Evolutionary conservation across 345 rosid genomes (phyloP).

Genomic region (Mallotus nudiflorus): DNA sequence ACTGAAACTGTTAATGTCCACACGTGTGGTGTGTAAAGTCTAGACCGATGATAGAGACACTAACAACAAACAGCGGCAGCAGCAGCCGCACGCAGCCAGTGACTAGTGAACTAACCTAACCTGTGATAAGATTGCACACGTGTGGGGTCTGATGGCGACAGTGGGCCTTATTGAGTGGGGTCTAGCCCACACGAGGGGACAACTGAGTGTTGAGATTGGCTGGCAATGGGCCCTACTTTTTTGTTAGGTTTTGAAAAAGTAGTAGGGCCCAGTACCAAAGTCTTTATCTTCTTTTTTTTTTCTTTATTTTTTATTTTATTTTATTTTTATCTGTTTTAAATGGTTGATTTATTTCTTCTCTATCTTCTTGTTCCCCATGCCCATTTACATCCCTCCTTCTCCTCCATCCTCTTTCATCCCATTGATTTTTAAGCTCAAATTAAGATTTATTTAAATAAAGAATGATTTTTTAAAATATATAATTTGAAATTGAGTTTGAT

Average conservation of each 20-base stretch:
- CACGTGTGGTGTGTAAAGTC: slow-evolving; percentile 35
- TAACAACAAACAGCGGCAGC: background rate
- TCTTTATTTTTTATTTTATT: slow-evolving; percentile 23
- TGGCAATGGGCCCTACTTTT: slow-evolving; percentile 33
- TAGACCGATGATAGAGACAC: background rate
- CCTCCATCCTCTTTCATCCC: background rate
- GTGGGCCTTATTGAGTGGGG: slow-evolving; percentile 31
- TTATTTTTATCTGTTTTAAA: slow-evolving; percentile 16
- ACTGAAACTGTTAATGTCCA: slow-evolving; percentile 5
- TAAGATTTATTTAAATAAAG: too few species aligned
- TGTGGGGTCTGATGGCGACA: slow-evolving; percentile 12
- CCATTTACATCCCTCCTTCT: slow-evolving; percentile 6
- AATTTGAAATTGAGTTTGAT: too few species aligned
- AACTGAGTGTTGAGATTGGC: slow-evolving; percentile 21
- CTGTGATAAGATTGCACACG: slow-evolving; percentile 12
- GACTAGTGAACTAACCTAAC: background rate
- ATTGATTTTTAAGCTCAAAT: too few species aligned
- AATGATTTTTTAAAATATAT: too few species aligned
- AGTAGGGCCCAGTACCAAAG: slow-evolving; percentile 21
- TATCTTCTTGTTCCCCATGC: slow-evolving; percentile 27
- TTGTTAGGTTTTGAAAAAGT: background rate
- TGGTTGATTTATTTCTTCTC: slow-evolving; percentile 13
- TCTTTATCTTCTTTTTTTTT: slow-evolving; percentile 30
- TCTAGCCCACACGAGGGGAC: slow-evolving; percentile 33
- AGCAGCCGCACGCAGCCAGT: too few species aligned